Conservation (phyloP, 176 grass and related monocot genomes). For the Zea mays region DNA sequence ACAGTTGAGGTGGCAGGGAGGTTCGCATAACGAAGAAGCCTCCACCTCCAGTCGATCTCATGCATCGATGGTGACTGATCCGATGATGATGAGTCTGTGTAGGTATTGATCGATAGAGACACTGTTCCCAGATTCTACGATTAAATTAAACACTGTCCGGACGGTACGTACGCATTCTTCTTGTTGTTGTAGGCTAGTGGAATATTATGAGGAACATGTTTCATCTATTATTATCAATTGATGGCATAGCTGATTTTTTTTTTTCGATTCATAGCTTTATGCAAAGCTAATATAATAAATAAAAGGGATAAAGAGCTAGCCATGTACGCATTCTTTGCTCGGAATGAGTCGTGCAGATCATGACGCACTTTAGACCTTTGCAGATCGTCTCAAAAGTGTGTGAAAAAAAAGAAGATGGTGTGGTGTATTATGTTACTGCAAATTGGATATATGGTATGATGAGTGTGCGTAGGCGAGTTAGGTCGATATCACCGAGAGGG, state of each 20-base stretch:
- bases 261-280: not conserved
- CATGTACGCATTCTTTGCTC: not conserved
- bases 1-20: not conserved
- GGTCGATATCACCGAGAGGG: too few relatives aligned
- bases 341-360: conserved; percentile 9
- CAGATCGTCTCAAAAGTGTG: too few relatives aligned
- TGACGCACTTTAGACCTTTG: conserved; percentile 24
- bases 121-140: conserved; percentile 40
- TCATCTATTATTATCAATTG: not conserved
- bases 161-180: not conserved
- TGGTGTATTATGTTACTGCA: too few relatives aligned
- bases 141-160: conserved; percentile 4
- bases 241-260: not conserved
- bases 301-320: not conserved
- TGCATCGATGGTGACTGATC: too few relatives aligned
- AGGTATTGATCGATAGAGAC: not conserved
- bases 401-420: too few relatives aligned
- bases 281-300: not conserved
- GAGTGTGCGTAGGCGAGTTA: too few relatives aligned
- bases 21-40: not conserved
- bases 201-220: conserved; percentile 20
- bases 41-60: not conserved
- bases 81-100: too few relatives aligned
- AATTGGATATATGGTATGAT: too few relatives aligned
- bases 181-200: conserved; percentile 7